Evolutionary conservation across 495 filamentous ascomycete genomes (phyloP), one percentile per base, ranked within the genome.

Genomic region (Thermochaetoides thermophila): DNA sequence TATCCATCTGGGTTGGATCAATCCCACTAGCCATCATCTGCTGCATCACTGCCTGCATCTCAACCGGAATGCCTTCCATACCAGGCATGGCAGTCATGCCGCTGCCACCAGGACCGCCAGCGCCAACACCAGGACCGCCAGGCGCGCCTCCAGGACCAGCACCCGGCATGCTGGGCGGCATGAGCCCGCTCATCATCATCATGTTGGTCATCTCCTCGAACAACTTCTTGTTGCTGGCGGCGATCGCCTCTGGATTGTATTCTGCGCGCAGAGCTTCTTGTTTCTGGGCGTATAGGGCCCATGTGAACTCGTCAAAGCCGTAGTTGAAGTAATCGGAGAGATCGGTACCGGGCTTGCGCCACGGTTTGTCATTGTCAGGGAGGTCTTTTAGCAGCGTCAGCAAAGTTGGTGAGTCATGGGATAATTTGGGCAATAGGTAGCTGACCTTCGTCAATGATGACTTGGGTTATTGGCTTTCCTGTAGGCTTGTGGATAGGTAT

Each of bases 311-410:
- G 60, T 97, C 89, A 42, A 97, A 97, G 22, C 91, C 91, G 61
- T 96, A 97, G 61, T 97, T 97, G 69, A 97, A 97, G 56, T 89
- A 97, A 55, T 97, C 89, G 17, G 78, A 84, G 26, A 92, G 69
- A 53, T 96, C 89, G 27, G 87, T 79, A n/a, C 89, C 89, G 7
- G 89, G 89, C 38, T 84, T 77, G 17, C 89, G 76, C 89, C 89
- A 97, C 20, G 87, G 89, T 57, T 94, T 95, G 44, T 84, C 80
- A 44, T 81, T 76, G 25, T 79, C 74, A 6, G 78, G 69, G 22
- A 92, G 74, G 55, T 93, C 84, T 48, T 71, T 64, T n/a, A n/a
- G n/a, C n/a, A n/a, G n/a, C n/a, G n/a, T n/a, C n/a, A n/a, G n/a
- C n/a, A n/a, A n/a, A n/a, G n/a, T n/a, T n/a, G n/a, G n/a, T n/a